Conservation (phyloP, 441 rosid genomes). For the Isatis lusitanica region DNA sequence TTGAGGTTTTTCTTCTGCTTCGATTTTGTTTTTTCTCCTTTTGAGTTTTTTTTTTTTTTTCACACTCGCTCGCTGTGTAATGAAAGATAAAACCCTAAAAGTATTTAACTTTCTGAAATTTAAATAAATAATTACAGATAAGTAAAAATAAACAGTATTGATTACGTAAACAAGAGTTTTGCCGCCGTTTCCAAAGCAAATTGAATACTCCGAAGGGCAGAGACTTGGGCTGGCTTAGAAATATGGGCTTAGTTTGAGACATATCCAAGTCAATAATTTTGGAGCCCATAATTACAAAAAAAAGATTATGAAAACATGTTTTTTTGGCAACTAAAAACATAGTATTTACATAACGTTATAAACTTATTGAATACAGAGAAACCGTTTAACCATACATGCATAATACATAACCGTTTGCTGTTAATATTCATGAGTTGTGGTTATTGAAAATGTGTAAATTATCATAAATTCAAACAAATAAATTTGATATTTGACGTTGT, state of each 20-base stretch:
- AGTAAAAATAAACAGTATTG: neutral
- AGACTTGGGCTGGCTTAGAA: neutral
- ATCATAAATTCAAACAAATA: too few species aligned
- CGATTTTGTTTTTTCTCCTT: neutral
- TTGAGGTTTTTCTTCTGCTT: conserved; percentile 17
- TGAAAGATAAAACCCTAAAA: conserved; percentile 16
- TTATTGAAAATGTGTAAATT: too few species aligned
- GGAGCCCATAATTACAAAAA: too few species aligned
- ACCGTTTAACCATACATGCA: too few species aligned
- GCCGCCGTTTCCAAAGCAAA: conserved; percentile 18
- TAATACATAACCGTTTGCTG: too few species aligned
- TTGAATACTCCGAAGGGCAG: neutral
- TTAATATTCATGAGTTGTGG: too few species aligned
- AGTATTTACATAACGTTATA: too few species aligned
- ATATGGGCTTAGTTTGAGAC: neutral
- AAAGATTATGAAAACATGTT: too few species aligned
- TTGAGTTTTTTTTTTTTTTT: neutral
- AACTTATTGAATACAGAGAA: too few species aligned
- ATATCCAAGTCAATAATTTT: too few species aligned
- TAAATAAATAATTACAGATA: neutral
- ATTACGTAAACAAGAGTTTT: neutral
- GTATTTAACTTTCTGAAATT: neutral
- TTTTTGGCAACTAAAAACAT: too few species aligned
- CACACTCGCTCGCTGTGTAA: neutral
- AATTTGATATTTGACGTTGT: neutral